phyloP scores from a whole-genome alignment of 2,329 filamentous ascomycete species.

The Truncatella angustata region DNA sequence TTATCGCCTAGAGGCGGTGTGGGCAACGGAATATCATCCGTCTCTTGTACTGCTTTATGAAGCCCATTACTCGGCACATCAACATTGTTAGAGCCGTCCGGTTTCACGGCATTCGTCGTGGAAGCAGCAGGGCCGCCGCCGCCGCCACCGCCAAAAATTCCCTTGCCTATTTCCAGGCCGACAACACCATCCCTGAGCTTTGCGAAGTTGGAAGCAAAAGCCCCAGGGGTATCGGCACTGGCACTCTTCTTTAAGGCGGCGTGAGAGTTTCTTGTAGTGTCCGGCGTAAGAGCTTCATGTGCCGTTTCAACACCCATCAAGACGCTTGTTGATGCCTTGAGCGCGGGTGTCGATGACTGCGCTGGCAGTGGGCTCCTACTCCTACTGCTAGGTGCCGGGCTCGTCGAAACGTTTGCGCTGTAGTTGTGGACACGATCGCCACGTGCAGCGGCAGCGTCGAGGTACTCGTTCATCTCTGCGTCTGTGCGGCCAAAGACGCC shows the following conservation, averaged over 20 bases:
- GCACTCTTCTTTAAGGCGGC: slow-evolving; percentile 40
- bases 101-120: background rate
- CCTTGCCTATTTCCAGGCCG: slow-evolving; percentile 47
- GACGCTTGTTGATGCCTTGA: slow-evolving; percentile 48
- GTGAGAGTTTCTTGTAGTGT: slow-evolving; percentile 20
- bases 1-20: background rate
- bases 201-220: slow-evolving; percentile 38
- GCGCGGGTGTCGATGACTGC: slow-evolving; percentile 29
- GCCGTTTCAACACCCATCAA: slow-evolving; percentile 59
- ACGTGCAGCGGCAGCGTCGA: slow-evolving; percentile 50
- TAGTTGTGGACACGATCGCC: slow-evolving; percentile 40
- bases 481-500: slow-evolving; percentile 83
- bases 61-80: background rate
- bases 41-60: background rate
- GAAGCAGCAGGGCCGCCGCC: background rate
- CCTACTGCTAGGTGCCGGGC: slow-evolving; percentile 44
- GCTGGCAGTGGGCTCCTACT: slow-evolving; percentile 21
- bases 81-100: background rate
- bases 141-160: slow-evolving; percentile 33
- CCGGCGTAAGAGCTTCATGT: slow-evolving; percentile 48
- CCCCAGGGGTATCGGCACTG: slow-evolving; percentile 43
- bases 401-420: slow-evolving; percentile 21
- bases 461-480: slow-evolving; percentile 83
- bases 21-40: slow-evolving; percentile 1
- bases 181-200: slow-evolving; percentile 47